Evolutionary conservation across 2,329 filamentous ascomycete species (phyloP), one percentile per base, ranked within the genome.

Genomic region (Calonectria leucothoes): DNA sequence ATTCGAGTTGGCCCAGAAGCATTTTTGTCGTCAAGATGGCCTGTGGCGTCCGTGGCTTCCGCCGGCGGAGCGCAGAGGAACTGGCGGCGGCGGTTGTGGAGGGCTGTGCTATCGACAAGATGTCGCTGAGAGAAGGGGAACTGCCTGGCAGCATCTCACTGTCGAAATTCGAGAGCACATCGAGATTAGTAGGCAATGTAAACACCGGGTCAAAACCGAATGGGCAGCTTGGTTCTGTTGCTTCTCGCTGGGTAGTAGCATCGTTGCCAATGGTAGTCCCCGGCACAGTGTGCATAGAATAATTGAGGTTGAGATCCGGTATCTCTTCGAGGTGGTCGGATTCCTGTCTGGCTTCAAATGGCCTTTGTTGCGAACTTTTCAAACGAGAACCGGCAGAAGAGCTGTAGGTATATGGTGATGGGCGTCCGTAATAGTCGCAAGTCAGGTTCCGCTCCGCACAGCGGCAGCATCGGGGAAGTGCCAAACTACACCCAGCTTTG

Each of bases 401-500:
- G 2, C 3, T 25, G 52, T 7, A 4, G 17, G 35, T 5, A 48
- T 68, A 68, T 20, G 51, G 65, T 7, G 65, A 68, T 48, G 65
- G 29, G 12, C 65, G 65, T 12, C 12, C 37, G 6, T 27, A 14
- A 64, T 75, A 75, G 33, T 71, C 65, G 25, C 74, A 75, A 17
- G 49, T 25, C 7, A 75, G 42, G 29, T 48, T 33, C 23, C 69
- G 49, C 11, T 42, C 59, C 11, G 35, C 45, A 31, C 74, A 75
- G 12, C 71, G 71, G 17, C 65, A 57, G 42, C 74, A 75, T 37
- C 52, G 35, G 27, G 74, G 74, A 20, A 63, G 15, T 6, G 29
- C 66, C 2, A 71, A 25, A 45, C 45, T 72, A 45, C 74, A 75
- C 3, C 74, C 65, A 8, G 67, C 49, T 69, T 75, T 75, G 42